Percentiles rank a stretch among this genome's conserved stretches.
phyloP scores from a whole-genome alignment of 495 filamentous ascomycete genomes.

The Xylaria nigripes region DNA sequence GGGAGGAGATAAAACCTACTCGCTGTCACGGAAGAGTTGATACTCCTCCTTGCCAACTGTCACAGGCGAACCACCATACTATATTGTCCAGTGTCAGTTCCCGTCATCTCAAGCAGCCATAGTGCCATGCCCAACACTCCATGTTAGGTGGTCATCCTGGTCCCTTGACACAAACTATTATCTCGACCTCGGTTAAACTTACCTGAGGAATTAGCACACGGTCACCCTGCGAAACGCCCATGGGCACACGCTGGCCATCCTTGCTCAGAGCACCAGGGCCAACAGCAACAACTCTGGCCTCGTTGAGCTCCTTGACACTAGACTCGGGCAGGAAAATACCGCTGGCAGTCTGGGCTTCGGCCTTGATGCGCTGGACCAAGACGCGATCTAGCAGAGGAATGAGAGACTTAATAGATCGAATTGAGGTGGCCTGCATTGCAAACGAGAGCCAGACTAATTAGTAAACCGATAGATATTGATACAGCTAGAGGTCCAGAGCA shows the following conservation, averaged over 20 bases:
- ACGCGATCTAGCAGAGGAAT: constrained; percentile 96
- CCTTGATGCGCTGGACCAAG: constrained; percentile 95
- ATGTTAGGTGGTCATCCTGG: neutral
- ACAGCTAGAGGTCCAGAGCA: neutral
- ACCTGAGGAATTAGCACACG: constrained; percentile 96
- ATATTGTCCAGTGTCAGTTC: constrained; percentile 25
- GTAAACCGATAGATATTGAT: neutral
- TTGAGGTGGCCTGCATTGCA: constrained; percentile 49
- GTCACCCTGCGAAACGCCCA: constrained; percentile 76
- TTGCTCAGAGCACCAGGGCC: constrained; percentile 80
- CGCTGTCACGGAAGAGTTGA: constrained; percentile 89
- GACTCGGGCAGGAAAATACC: constrained; percentile 97
- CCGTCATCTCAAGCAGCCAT: neutral
- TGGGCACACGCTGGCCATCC: constrained; percentile 76
- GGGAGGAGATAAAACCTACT: constrained; percentile 54
- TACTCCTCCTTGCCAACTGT: constrained; percentile 98
- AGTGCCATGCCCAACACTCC: neutral
- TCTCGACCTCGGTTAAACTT: constrained; percentile 22
- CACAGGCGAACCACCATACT: constrained; percentile 93
- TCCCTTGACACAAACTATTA: neutral
- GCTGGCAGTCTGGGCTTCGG: constrained; percentile 88
- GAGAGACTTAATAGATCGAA: constrained; percentile 94
- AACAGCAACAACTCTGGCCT: constrained; percentile 90
- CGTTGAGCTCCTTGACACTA: constrained; percentile 95
- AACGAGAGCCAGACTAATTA: neutral